Conservation (phyloP, 331 rosid genomes). For the Pyracantha coccinea region DNA sequence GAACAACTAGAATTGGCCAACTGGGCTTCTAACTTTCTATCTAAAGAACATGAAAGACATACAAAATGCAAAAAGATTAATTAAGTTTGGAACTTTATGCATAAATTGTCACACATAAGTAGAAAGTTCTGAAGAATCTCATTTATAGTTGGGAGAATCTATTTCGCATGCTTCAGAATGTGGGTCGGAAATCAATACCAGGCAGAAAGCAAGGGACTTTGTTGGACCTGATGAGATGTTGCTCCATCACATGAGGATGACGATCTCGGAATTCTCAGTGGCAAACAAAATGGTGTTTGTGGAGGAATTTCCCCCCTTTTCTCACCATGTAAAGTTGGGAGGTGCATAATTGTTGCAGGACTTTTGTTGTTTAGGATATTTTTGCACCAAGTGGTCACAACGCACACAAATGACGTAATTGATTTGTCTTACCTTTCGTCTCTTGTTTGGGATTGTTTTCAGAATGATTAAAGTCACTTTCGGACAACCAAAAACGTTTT, state of each 20-base stretch:
- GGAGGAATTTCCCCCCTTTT: not conserved
- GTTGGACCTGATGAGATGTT: not conserved
- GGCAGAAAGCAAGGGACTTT: not conserved
- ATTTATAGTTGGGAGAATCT: not conserved
- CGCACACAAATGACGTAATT: not conserved
- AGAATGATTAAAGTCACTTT: too few species aligned
- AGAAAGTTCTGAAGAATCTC: not conserved
- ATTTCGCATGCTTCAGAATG: not conserved
- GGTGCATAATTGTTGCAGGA: not conserved
- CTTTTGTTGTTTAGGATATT: not conserved
- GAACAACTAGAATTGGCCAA: not conserved
- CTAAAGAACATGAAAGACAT: not conserved
- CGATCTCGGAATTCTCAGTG: not conserved
- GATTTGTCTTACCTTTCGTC: too few species aligned
- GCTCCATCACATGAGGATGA: not conserved
- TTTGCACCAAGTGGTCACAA: not conserved
- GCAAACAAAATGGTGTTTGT: not conserved
- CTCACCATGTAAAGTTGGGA: not conserved
- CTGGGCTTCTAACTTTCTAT: not conserved
- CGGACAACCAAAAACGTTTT: fast-evolving
- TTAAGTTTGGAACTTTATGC: not conserved
- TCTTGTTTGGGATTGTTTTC: too few species aligned
- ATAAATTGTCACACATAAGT: not conserved
- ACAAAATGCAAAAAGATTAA: not conserved
- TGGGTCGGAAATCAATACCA: not conserved